Evolutionary conservation across 768 basidiomycete species (phyloP), one percentile per base, ranked within the genome.

Genomic region (Hypsizygus marmoreus): DNA sequence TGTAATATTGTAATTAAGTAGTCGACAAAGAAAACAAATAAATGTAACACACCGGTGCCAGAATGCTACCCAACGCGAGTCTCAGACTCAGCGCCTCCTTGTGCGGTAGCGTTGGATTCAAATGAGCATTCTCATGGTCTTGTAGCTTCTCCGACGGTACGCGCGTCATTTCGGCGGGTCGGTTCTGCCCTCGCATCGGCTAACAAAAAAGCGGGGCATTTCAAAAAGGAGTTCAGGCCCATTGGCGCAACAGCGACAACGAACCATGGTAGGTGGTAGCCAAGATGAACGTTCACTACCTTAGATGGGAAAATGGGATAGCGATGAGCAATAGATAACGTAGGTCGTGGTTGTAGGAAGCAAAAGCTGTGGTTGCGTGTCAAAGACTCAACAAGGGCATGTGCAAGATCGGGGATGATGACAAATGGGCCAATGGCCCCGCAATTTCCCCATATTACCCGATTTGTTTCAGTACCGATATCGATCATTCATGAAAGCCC

Each of bases 51-150:
- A 83, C 81, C 50, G 81, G 81, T 9, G 76, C 66, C 10, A 85
- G 63, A 32, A 85, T 82, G 54, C 79, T 81, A 16, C 82, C 82
- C 40, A 85, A 62, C 0, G 77, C 81, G 20, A 81, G 72, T 28
- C 77, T 70, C 19, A 84, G 67, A 6, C 77, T 69, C 19, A 83
- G 65, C 6, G 77, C 75, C 46, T 79, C 75, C 33, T 70, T 70
- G 49, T 77, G 75, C 42, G 71, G 69, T 3, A 63, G 57, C 47
- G 71, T 63, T 43, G 63, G 61, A 56, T 62, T 59, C 49, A 61
- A 29, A 22, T 53, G 53, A 19, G 50, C 54, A 34, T 53, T 51
- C 38, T 59, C 58, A 33, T 62, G 60, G 14, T 67, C 62, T 29
- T 47, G 51, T 30, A 54, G 55, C 29, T 50, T 61, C 38, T 59